Evolutionary conservation across 2,329 filamentous ascomycete genomes (phyloP), one percentile per base, ranked within the genome.

Genomic region (Colletotrichum sp.): DNA sequence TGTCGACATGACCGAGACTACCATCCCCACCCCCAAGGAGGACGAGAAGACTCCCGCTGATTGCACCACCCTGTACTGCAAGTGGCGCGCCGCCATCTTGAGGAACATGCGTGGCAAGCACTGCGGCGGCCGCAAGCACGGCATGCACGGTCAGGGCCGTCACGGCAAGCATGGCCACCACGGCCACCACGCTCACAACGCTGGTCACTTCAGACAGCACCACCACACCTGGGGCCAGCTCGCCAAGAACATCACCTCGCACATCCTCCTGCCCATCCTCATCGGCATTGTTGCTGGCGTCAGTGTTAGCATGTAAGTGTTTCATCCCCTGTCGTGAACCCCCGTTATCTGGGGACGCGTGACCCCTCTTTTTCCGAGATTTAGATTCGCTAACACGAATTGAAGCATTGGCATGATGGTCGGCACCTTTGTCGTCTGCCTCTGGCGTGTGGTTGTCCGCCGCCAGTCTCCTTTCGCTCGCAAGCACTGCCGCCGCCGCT

Each of bases 251-350:
- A 87, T 94, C 66, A 87, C 90, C 77, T 86, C 91, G 48, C 91
- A 93, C 77, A 89, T 95, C 60, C 82, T 95, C 64, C 86, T 95
- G 52, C 94, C 94, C 3, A 87, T 95, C 69, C 85, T 94, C 68
- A 88, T 95, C 78, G 94, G 94, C 74, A 88, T 95, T 78, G 88
- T 92, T 28, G 92, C 93, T 60, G 94, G 94, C 80, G 89, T 95
- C 71, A 88, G 89, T 34, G 92, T 93, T 77, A 93, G 93, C 83
- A 82, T 94, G 88, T 90, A 86, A 82, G 88, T 87, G 78, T 63
- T 43, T 30, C 7, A 32, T 16, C 48, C 55, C 59, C 64, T 43
- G 63, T 43, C 57, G 26, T 28, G 7, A 10, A 32, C 63, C 48
- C 61, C 30, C 24, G 55, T 6, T n/a, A 7, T 70, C 36, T 28